Evolutionary conservation across 148 eudicot genomes (phyloP), one percentile per base, ranked within the genome.

Genomic region (Bassia scoparia): DNA sequence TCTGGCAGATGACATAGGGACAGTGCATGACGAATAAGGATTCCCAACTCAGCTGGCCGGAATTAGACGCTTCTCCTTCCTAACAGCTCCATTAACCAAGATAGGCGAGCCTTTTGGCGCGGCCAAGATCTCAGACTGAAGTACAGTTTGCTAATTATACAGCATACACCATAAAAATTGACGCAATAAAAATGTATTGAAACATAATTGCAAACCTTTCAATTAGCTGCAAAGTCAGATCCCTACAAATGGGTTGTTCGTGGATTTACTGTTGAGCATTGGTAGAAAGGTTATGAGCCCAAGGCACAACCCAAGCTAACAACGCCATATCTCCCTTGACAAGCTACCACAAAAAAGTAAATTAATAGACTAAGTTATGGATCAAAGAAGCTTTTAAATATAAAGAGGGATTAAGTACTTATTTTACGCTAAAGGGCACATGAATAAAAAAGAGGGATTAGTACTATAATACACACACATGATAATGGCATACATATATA

Each of bases 161-260:
- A 55, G 30, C 49, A 52, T 17, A 48, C 20, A 52, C 23, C 60
- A 27, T 50, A 59, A 67, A 56, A 71, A 18, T 15, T 35, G 12
- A 41, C 29, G 56, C 4, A 41, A 61, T 7, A 34, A 23, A 61
- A 38, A 12, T 15, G 3, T 10, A 27, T 21, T n/a, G n/a, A n/a
- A n/a, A 21, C 34, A 29, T 64, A 17, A 21, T 33, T 34, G 31
- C 79, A n/a, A 55, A 86, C 97, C 97, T 89, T 79, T 89, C 91
- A 71, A 83, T 82, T 72, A 80, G 73, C 81, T 91, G 97, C 81
- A 91, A 82, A 78, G 87, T 79, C 83, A 89, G 79, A 80, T 89
- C 97, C 79, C 97, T 87, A 27, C 87, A 78, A 72, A 83, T n/a
- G 97, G 93, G 81, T n/a, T n/a, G n/a, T n/a, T n/a, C 55, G 81